Evolutionary conservation across 1,284 basidiomycete genomes (phyloP), one percentile per base, ranked within the genome.

Genomic region (Pisolithus thermaeus): DNA sequence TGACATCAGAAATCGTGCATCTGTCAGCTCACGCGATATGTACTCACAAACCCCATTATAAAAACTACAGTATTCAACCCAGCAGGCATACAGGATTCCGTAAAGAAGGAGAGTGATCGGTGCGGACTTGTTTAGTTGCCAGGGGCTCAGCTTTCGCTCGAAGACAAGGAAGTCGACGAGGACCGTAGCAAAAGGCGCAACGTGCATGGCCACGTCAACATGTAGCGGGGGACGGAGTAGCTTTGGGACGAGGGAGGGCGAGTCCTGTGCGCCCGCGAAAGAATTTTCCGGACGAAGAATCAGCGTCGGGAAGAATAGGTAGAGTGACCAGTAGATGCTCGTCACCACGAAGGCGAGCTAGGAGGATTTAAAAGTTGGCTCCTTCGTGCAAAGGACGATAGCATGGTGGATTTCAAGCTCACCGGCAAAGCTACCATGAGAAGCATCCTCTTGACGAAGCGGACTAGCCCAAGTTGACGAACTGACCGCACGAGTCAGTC

Each of bases 161-260:
- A 88, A 78, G 20, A 78, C 54, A 59, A 86, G 75, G 67, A 92
- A 92, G 64, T 92, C 88, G 27, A 81, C 47, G 20, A 87, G 57
- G 27, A 92, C 72, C 3, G 79, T 62, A 9, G 83, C 42, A 0
- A 79, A 77, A 1, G 90, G 90, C 2, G 72, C 68, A 4, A 80
- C 79, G 61, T 92, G 90, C 50, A 93, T 65, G 1, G 78, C 72
- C 3, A 89, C 65, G 59, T 92, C 90, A 51, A 82, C 72, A 51
- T 64, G 61, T 3, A 90, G 65, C 1, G 87, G 86, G 32, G 90
- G 74, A 38, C 43, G 43, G 6, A 53, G n/a, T n/a, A 57, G 7
- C 9, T 4, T 42, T 7, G 41, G 46, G 14, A 23, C 4, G 22
- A 28, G 72, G 66, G 52, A 54, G 1, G 74, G 68, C 3, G 71